Conservation (phyloP, 805 yeast species). For the Jamesozyma gamospora region DNA sequence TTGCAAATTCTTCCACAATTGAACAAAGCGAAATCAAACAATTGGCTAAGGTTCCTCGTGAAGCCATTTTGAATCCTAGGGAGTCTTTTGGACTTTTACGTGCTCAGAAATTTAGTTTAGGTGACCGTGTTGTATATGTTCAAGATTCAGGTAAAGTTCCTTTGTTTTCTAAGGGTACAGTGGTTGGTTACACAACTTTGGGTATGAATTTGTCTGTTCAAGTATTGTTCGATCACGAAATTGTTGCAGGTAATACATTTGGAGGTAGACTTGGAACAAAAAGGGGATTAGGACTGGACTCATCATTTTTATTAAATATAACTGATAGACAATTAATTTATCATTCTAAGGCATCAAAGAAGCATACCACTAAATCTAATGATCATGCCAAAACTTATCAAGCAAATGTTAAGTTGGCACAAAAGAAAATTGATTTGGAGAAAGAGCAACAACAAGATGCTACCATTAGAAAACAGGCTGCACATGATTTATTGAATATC, state of each 20-base stretch:
- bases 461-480: constrained; percentile 24
- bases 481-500: constrained; percentile 37
- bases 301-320: constrained; percentile 71
- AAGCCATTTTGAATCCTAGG: constrained; percentile 69
- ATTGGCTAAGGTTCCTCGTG: constrained; percentile 73
- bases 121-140: constrained; percentile 82
- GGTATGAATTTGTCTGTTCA: constrained; percentile 49
- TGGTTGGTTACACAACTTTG: constrained; percentile 61
- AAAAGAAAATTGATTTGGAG: constrained; percentile 1
- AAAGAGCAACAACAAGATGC: constrained; percentile 19
- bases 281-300: constrained; percentile 77
- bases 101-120: constrained; percentile 68
- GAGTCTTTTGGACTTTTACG: constrained; percentile 62
- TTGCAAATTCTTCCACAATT: constrained; percentile 36
- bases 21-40: constrained; percentile 43
- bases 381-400: neutral
- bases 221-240: constrained; percentile 73
- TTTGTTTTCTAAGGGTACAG: constrained; percentile 79
- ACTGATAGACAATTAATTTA: constrained; percentile 65
- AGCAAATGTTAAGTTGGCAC: neutral
- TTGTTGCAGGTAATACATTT: constrained; percentile 73
- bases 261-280: constrained; percentile 67
- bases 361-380: constrained; percentile 7
- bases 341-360: constrained; percentile 55
- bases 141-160: constrained; percentile 87